A percentile compares a stretch with the other conserved stretches of the same genome.
Conservation (phyloP, 2,329 filamentous ascomycete species). For the Diplocarpon mali region DNA sequence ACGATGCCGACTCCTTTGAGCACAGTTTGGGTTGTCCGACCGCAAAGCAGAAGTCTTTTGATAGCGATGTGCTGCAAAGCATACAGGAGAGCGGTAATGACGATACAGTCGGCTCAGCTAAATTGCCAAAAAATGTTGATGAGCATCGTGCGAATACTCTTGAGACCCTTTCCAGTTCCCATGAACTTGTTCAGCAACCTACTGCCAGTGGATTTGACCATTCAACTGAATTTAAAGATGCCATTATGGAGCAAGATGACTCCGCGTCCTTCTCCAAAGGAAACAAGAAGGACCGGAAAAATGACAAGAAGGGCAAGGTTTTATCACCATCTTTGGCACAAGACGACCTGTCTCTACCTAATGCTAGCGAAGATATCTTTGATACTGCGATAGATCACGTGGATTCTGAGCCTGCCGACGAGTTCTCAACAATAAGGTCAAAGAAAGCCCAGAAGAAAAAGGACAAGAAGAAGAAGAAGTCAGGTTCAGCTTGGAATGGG, state of each 20-base stretch:
- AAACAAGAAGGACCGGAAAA: constrained; percentile 34
- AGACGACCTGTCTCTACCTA: constrained; percentile 1
- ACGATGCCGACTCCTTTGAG: constrained; percentile 7
- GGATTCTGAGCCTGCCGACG: constrained; percentile 1
- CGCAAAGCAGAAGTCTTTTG: constrained; percentile 3
- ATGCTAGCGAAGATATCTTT: background rate
- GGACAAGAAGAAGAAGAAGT: constrained; percentile 23
- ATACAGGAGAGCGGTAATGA: constrained; percentile 14
- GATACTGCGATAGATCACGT: background rate
- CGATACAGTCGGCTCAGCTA: constrained; percentile 5
- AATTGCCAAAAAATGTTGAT: constrained; percentile 4
- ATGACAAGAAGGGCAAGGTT: constrained; percentile 17
- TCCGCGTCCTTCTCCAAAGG: constrained; percentile 8
- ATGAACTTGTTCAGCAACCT: background rate
- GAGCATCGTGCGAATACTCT: constrained; percentile 11
- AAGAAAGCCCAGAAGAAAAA: constrained; percentile 16
- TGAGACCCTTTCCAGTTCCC: constrained; percentile 10
- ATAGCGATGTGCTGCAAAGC: constrained; percentile 9
- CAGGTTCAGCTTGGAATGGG: background rate
- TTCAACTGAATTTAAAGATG: constrained; percentile 1
- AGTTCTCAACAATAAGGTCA: constrained; percentile 3
- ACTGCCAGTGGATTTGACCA: constrained; percentile 3
- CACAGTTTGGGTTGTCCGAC: constrained; percentile 9
- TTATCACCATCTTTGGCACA: constrained; percentile 3
- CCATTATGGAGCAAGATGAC: constrained; percentile 5